Evolutionary conservation across 2,329 filamentous ascomycete genomes (phyloP), one percentile per base, ranked within the genome.

Genomic region (Colletotrichum magnum): DNA sequence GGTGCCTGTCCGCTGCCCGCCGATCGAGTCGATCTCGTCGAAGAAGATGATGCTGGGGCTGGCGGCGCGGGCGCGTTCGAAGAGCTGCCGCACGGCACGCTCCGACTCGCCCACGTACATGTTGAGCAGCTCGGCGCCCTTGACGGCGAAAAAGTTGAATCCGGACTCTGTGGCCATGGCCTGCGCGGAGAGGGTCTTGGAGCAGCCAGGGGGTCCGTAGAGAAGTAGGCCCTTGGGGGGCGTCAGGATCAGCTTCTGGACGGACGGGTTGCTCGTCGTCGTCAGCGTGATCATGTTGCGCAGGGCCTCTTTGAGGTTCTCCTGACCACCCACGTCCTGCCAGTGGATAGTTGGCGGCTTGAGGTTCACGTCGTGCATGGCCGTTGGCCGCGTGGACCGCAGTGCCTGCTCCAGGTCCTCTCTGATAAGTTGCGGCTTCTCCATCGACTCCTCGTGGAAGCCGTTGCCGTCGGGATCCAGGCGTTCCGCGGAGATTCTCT

Each of bases 101-200:
- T 98, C 95, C 2, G 94, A 95, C 79, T 98, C 95, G 70, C 95
- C 95, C 18, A 98, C 95, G 80, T 98, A 98, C 93, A 97, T 97
- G 81, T 94, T 97, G 69, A 97, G 90, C 13, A 98, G 88, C 80
- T 98, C 95, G 43, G 94, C 94, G 28, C 94, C 95, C 81, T 98
- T 97, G 73, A 98, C 93, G 9, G 94, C 92, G 77, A 98, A 91
- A 84, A 98, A 98, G 79, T 98, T 98, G 80, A 97, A 91, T 4
- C 93, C 92, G 36, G 93, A 94, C 79, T 97, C 94, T 6, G 94
- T 97, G 16, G 95, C 95, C 74, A 97, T 89, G 32, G 95, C 95
- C 78, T 97, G 94, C 0, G 95, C 95, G 0, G 91, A 94, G 78
- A 98, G 89, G 0, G 95, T 98, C 82, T 98, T 98, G 72, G 94